Evolutionary conservation across 768 basidiomycete genomes (phyloP).

Genomic region (Terana coerulea): DNA sequence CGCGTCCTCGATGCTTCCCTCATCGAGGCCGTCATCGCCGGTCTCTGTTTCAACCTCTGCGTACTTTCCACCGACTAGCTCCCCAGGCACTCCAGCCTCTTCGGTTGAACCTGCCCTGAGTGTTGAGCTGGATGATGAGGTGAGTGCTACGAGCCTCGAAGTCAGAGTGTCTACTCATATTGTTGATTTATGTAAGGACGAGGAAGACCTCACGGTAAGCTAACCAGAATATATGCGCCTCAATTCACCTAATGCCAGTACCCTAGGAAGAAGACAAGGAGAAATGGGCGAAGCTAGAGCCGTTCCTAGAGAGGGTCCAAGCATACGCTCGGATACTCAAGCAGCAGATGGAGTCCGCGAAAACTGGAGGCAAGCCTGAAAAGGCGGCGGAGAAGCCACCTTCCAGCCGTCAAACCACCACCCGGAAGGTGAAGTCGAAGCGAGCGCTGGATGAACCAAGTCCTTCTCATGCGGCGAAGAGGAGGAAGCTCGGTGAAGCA

Average conservation of each 20-base stretch:
- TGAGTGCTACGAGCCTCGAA: background rate
- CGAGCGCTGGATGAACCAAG: conserved; percentile 16
- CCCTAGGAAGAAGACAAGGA: conserved; percentile 42
- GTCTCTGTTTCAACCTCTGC: conserved; percentile 1
- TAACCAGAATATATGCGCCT: background rate
- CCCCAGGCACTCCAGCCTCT: background rate
- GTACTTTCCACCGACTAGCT: background rate
- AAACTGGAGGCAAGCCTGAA: conserved; percentile 18
- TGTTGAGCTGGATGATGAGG: background rate
- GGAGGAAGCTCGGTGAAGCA: conserved; percentile 13
- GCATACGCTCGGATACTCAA: conserved; percentile 72
- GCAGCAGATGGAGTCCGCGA: conserved; percentile 69
- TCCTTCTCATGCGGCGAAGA: conserved; percentile 19
- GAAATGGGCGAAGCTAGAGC: conserved; percentile 52
- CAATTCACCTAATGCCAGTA: background rate
- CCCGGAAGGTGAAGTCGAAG: conserved; percentile 8
- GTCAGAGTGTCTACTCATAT: background rate
- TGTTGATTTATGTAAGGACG: background rate
- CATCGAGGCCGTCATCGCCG: conserved; percentile 5
- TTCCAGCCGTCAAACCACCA: background rate
- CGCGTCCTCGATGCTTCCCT: conserved; percentile 2
- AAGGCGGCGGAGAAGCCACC: conserved; percentile 2
- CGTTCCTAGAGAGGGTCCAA: conserved; percentile 70
- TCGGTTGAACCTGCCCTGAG: background rate
- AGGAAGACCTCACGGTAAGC: conserved; percentile 11